Percentiles rank a stretch among this genome's conserved stretches.
Conservation (phyloP, 352 stramenopile genomes). For the Globisporangium spiculum region DNA sequence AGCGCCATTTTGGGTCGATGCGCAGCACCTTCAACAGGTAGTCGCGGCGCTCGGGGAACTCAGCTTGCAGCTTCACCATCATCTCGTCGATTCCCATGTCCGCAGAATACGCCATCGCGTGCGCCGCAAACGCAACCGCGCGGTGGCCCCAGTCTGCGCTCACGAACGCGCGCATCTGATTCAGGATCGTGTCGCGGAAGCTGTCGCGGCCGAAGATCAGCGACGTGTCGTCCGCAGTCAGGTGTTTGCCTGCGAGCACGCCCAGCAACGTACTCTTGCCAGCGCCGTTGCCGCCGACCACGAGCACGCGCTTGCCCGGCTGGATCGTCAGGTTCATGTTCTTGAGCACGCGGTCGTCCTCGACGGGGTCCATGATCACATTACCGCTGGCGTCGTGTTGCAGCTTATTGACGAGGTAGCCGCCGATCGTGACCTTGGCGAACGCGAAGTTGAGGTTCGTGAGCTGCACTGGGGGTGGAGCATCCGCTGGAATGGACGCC, state of each 20-base stretch:
- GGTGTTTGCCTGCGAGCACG: constrained; percentile 93
- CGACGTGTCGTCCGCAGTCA: constrained; percentile 86
- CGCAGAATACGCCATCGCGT: constrained; percentile 86
- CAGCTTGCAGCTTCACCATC: constrained; percentile 95
- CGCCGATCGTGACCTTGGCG: constrained; percentile 66
- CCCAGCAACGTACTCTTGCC: constrained; percentile 95
- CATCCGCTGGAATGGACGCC: not conserved
- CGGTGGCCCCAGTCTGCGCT: constrained; percentile 96
- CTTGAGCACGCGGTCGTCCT: constrained; percentile 80
- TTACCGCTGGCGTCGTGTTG: constrained; percentile 37
- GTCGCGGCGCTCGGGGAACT: constrained; percentile 92
- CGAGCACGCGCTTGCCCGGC: constrained; percentile 85
- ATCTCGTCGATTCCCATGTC: constrained; percentile 97
- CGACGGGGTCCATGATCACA: not conserved
- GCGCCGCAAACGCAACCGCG: constrained; percentile 93
- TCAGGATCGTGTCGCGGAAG: constrained; percentile 95
- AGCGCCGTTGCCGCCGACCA: constrained; percentile 95
- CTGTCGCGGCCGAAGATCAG: constrained; percentile 88
- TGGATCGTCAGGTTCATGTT: constrained; percentile 85
- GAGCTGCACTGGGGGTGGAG: constrained; percentile 45
- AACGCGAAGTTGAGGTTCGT: constrained; percentile 68
- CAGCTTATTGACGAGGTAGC: constrained; percentile 52
- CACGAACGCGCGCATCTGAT: constrained; percentile 92
- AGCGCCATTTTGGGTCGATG: constrained; percentile 92
- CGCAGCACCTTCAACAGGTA: constrained; percentile 93